phyloP scores from a whole-genome alignment of 805 yeast genomes.

The Candida bentonensis region DNA sequence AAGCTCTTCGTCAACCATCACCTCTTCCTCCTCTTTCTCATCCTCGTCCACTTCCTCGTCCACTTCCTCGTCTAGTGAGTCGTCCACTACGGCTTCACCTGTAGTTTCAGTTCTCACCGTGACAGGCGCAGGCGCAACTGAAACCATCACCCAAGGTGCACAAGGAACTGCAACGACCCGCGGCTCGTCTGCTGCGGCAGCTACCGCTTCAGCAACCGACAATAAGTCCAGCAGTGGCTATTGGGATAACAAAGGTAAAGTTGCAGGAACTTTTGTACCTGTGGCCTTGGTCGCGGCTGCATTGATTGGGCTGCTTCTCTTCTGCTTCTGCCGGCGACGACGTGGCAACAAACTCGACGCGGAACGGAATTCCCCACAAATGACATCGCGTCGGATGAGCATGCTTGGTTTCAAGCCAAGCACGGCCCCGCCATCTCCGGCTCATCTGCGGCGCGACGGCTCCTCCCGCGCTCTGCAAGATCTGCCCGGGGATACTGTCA shows the following conservation, averaged over 20 bases:
- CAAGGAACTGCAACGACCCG: slow-evolving; percentile 7
- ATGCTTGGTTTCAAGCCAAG: slow-evolving; percentile 7
- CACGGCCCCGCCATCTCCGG: slow-evolving; percentile 10
- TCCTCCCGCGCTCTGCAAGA: slow-evolving; percentile 2
- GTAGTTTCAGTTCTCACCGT: slow-evolving; percentile 16
- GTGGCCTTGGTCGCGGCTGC: slow-evolving; percentile 52
- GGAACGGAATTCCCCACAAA: slow-evolving; percentile 4
- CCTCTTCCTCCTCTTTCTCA: slow-evolving; percentile 9
- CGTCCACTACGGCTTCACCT: slow-evolving; percentile 7
- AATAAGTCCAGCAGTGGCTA: slow-evolving; percentile 21
- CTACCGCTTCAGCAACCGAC: slow-evolving; percentile 6
- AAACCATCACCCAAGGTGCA: slow-evolving; percentile 10
- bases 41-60: slow-evolving; percentile 4
- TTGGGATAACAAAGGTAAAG: slow-evolving; percentile 59
- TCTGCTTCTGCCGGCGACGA: slow-evolving; percentile 26
- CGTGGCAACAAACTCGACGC: slow-evolving; percentile 12
- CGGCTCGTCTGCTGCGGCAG: slow-evolving; percentile 5
- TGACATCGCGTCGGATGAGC: slow-evolving; percentile 5
- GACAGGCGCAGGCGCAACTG: slow-evolving; percentile 12
- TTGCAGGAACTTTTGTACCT: slow-evolving; percentile 73
- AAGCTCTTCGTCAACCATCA: slow-evolving; percentile 8
- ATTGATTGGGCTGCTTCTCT: slow-evolving; percentile 29
- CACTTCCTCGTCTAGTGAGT: slow-evolving; percentile 4
- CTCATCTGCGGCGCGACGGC: slow-evolving; percentile 5
- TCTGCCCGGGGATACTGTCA: not conserved